Base-by-base conservation (phyloP, 2,329 filamentous ascomycete genomes). In the Colletotrichum sojae region DNA sequence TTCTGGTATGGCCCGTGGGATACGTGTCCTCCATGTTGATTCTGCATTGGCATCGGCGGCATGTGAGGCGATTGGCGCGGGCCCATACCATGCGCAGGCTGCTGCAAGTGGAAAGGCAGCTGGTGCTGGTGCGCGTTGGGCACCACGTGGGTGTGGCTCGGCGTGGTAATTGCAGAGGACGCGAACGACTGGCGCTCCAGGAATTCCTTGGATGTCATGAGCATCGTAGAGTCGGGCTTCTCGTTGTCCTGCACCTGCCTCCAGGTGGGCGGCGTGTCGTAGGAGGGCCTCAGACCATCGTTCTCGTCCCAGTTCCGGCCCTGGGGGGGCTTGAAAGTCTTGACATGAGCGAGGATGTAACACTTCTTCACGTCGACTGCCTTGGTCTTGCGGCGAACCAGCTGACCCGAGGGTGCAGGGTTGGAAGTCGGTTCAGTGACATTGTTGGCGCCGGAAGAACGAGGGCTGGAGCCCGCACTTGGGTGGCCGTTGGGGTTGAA, bases 191-290 rank as follows among this genome's bases (percentile, higher is more conserved):
- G 81, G 56, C 89, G 86, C 73, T 97, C 94, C 79, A 98, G 96
- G 76, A 93, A 90, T 74, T 95, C 89, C 58, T 89, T 88, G 78
- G 95, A 97, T 0, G 89, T 93, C 75, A 90, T 75, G 71, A 82
- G 84, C 85, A 90, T 91, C 2, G 87, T 89, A 2, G 89, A 90
- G 43, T 90, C 87, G 0, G 83, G 76, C 75, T 92, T 93, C 72
- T 97, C 93, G 51, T 88, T 85, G 20, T 91, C 90, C 56, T 89
- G 83, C 25, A 90, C 82, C 69, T 90, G 89, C 70, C 92, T 90
- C 95, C 96, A 99, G 0, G 92, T 95, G 0, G 94, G 94, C 12
- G 86, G 84, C 1, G 96, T 98, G 74, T 94, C 91, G 79, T 92
- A 98, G 4, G 95, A 91, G 31, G 92, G 92, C 45, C 92, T 92